phyloP scores from a whole-genome alignment of 441 rosid species.

The Erysimum pusillum region DNA sequence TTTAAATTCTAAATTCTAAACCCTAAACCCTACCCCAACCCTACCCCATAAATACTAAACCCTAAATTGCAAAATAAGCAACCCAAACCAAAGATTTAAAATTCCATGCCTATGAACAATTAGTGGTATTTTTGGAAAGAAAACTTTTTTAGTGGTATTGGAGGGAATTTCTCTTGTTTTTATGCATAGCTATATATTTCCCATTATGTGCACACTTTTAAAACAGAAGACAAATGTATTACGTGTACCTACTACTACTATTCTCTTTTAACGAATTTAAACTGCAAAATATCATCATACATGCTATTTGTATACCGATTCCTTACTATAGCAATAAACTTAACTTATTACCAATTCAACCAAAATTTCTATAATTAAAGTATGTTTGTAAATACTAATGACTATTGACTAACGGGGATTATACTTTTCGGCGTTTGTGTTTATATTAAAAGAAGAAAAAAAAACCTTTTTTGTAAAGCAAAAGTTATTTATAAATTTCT shows the following conservation, averaged over 20 bases:
- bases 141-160: too few species aligned
- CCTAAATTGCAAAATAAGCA: too few species aligned
- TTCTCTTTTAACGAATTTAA: not conserved
- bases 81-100: too few species aligned
- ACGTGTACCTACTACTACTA: conserved; percentile 12
- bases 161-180: too few species aligned
- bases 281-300: not conserved
- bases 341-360: conserved; percentile 13
- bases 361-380: not conserved
- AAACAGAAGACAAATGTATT: conserved; percentile 6
- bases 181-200: not conserved
- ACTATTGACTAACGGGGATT: not conserved
- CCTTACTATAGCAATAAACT: conserved; percentile 7
- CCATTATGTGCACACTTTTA: not conserved
- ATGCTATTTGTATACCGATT: conserved; percentile 7
- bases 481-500: not conserved
- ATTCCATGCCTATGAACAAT: too few species aligned
- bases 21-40: too few species aligned
- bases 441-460: not conserved
- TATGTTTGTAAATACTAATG: not conserved
- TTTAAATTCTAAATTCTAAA: too few species aligned
- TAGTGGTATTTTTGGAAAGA: too few species aligned
- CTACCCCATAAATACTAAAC: too few species aligned
- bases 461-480: too few species aligned
- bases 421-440: not conserved